A percentile compares a stretch with the other conserved stretches of the same genome.
These are phyloP conservation scores for Calonectria multiphialidica DNA, from an alignment of 2,329 filamentous ascomycete species.

Conservation along the genomic window DNA sequence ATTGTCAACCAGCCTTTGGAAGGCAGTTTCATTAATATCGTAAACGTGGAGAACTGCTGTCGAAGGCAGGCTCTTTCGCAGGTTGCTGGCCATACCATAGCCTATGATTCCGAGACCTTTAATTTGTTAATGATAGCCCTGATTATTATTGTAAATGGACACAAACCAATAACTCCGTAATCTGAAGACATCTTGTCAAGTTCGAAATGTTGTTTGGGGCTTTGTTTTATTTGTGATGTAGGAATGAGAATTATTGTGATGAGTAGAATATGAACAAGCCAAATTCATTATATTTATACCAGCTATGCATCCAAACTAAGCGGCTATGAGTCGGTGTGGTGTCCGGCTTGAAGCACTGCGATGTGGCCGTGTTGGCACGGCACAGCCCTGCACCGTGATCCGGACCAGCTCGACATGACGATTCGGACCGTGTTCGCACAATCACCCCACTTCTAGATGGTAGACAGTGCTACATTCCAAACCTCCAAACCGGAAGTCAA, in stretches of 20 bases:
- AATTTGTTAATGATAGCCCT: neutral
- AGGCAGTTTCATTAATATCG: neutral
- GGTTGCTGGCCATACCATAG: slow-evolving; percentile 13
- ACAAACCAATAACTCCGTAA: neutral
- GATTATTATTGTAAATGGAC: neutral
- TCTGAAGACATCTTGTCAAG: neutral
- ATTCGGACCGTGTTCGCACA: neutral
- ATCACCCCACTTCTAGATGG: neutral
- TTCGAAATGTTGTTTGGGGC: neutral
- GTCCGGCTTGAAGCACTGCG: neutral
- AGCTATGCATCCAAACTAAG: too few species aligned
- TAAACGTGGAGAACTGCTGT: slow-evolving; percentile 3
- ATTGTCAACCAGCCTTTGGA: neutral
- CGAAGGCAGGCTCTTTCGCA: slow-evolving; percentile 3
- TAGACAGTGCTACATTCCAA: neutral
- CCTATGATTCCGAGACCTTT: slow-evolving; percentile 14
- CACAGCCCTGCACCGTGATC: neutral
- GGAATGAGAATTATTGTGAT: too few species aligned
- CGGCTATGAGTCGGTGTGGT: too few species aligned
- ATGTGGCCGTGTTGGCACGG: neutral
- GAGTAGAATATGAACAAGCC: too few species aligned
- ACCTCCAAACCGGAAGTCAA: neutral
- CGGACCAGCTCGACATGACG: neutral
- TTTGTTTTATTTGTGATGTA: too few species aligned
- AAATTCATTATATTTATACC: too few species aligned